Evolutionary conservation across 2,329 filamentous ascomycete species (phyloP).

Genomic region (Trichoderma sp.): DNA sequence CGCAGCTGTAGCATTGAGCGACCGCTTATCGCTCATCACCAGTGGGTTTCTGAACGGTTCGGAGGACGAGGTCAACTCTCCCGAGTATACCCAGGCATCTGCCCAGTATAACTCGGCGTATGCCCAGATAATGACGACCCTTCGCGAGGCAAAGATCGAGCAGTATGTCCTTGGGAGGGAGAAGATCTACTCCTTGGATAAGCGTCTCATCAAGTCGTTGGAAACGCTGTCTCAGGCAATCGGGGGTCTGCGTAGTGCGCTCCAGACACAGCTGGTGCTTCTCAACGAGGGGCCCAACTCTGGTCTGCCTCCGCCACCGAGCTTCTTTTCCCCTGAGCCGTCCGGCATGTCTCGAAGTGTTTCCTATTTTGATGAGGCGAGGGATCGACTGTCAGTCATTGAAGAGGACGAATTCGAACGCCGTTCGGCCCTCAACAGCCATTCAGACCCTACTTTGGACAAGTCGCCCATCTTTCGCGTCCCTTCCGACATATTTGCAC

Average conservation of each 20-base stretch:
- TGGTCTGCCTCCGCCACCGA: constrained; percentile 30
- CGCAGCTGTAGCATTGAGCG: constrained; percentile 73
- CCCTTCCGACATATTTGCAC: constrained; percentile 83
- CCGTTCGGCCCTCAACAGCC: constrained; percentile 33
- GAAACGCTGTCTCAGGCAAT: constrained; percentile 85
- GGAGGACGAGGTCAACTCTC: constrained; percentile 72
- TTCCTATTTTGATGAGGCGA: constrained; percentile 43
- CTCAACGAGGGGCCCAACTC: constrained; percentile 61
- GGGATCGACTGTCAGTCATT: constrained; percentile 61
- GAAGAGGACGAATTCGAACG: constrained; percentile 59
- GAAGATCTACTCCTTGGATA: constrained; percentile 75
- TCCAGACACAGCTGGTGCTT: constrained; percentile 84
- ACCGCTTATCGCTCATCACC: constrained; percentile 80
- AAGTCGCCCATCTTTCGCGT: constrained; percentile 51
- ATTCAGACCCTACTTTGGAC: constrained; percentile 39
- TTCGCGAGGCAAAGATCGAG: constrained; percentile 86
- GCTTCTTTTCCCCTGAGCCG: constrained; percentile 30
- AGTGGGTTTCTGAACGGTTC: constrained; percentile 80
- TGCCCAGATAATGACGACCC: constrained; percentile 70
- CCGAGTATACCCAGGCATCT: constrained; percentile 64
- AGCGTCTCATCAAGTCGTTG: constrained; percentile 78
- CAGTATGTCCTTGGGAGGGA: constrained; percentile 82
- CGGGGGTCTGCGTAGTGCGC: constrained; percentile 85
- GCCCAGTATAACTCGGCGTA: constrained; percentile 68
- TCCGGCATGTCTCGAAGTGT: constrained; percentile 36